These are phyloP conservation scores for Westerdykella aurantiaca DNA, from an alignment of 2,329 filamentous ascomycete species.

Conservation along the genomic window DNA sequence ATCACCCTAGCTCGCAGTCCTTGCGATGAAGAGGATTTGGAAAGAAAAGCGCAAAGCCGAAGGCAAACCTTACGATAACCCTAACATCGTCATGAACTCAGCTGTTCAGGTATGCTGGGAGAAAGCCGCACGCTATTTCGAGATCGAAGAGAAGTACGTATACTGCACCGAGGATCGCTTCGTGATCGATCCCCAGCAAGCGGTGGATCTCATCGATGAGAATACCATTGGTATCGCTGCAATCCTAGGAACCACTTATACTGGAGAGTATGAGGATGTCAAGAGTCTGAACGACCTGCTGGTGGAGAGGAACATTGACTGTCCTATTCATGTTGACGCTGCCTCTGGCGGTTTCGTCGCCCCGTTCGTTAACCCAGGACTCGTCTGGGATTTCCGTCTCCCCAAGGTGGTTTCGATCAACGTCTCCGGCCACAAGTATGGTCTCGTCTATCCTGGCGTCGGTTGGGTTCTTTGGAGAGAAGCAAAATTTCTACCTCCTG, in stretches of 20 bases:
- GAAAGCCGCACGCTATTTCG: conserved; percentile 76
- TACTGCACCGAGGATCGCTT: conserved; percentile 58
- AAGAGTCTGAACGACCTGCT: conserved; percentile 88
- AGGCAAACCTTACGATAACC: conserved; percentile 72
- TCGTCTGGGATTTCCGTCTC: conserved; percentile 89
- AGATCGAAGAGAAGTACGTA: conserved; percentile 81
- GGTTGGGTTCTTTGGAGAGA: conserved; percentile 88
- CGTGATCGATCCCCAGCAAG: conserved; percentile 59
- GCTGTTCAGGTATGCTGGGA: conserved; percentile 98
- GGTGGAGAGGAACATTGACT: conserved; percentile 65
- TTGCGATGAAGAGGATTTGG: conserved; percentile 96
- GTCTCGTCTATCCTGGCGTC: conserved; percentile 74
- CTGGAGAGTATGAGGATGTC: conserved; percentile 86
- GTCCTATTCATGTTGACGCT: conserved; percentile 89
- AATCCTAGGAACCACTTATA: conserved; percentile 91
- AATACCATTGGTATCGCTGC: conserved; percentile 85
- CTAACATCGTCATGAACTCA: conserved; percentile 93
- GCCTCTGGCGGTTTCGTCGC: conserved; percentile 89
- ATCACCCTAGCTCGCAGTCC: conserved; percentile 53
- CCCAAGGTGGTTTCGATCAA: conserved; percentile 58
- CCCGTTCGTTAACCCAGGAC: conserved; percentile 76
- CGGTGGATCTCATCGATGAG: conserved; percentile 58
- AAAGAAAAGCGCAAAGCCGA: conserved; percentile 76
- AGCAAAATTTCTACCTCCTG: conserved; percentile 76
- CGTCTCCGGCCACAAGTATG: conserved; percentile 83